Conservation (phyloP, 352 stramenopile genomes). For the Aphanomyces astaci region DNA sequence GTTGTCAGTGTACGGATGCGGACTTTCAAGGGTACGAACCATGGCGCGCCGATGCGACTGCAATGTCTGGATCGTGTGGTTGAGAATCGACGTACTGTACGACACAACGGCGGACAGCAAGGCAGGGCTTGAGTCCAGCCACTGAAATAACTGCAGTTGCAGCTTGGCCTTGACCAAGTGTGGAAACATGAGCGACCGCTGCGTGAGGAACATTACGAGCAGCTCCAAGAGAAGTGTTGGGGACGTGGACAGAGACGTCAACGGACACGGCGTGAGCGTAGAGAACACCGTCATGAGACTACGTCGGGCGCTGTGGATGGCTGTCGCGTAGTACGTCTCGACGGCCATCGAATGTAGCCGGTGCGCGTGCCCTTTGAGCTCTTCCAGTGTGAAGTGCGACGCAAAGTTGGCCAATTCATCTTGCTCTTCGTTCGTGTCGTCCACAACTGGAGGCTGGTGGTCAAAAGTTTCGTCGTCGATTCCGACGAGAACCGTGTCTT, state of each 20-base stretch:
- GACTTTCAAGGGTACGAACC: constrained; percentile 52
- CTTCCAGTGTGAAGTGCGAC: constrained; percentile 57
- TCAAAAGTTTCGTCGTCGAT: constrained; percentile 46
- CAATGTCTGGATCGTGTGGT: constrained; percentile 25
- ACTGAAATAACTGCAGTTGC: not conserved
- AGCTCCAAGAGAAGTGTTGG: constrained; percentile 37
- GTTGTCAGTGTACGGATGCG: constrained; percentile 65
- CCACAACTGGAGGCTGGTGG: constrained; percentile 43
- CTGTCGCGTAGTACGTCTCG: constrained; percentile 48
- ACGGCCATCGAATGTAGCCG: constrained; percentile 55
- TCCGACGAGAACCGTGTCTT: constrained; percentile 53
- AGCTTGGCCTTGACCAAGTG: not conserved
- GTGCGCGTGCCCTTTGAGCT: constrained; percentile 48
- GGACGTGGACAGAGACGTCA: not conserved
- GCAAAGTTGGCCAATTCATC: constrained; percentile 46
- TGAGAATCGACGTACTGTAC: constrained; percentile 35
- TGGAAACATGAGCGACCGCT: not conserved
- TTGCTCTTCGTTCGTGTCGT: constrained; percentile 50
- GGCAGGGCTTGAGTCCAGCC: not conserved
- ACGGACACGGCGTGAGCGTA: not conserved
- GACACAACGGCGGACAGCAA: not conserved
- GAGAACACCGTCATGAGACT: constrained; percentile 36
- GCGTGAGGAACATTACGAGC: constrained; percentile 35
- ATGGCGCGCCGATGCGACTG: constrained; percentile 35
- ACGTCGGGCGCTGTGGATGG: constrained; percentile 48